Percentiles rank a stretch among this genome's conserved stretches.
Evolutionary conservation across 179 eudicot genomes (phyloP).

Genomic region (Beta lomatogona): DNA sequence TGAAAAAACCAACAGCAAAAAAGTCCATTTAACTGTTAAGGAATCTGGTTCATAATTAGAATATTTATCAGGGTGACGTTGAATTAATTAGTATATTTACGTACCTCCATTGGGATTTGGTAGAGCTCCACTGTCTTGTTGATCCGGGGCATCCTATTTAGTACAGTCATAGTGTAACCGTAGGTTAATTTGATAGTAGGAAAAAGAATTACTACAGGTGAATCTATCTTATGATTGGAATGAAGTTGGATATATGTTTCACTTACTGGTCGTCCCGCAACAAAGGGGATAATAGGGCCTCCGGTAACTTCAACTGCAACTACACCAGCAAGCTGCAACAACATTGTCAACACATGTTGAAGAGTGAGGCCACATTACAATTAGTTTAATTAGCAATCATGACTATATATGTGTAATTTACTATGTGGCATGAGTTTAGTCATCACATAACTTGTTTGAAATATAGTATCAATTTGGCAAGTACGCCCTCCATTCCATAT

Average conservation of each 20-base stretch:
- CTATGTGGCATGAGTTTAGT: too few species aligned
- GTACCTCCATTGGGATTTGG: constrained; percentile 36
- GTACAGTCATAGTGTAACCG: not conserved
- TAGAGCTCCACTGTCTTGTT: constrained; percentile 27
- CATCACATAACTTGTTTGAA: too few species aligned
- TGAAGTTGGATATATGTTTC: not conserved
- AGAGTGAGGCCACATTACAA: not conserved
- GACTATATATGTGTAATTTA: too few species aligned
- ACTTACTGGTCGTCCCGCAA: constrained; percentile 54
- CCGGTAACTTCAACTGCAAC: constrained; percentile 96
- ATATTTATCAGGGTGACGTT: not conserved
- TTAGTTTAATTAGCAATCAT: not conserved
- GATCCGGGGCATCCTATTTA: constrained; percentile 27
- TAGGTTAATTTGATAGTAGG: not conserved
- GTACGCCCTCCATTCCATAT: too few species aligned
- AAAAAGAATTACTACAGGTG: not conserved
- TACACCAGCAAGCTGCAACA: constrained; percentile 80
- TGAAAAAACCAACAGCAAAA: too few species aligned
- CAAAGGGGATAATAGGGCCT: constrained; percentile 72
- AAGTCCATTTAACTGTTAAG: not conserved
- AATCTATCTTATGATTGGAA: not conserved
- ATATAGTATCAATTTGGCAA: too few species aligned
- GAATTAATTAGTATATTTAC: not conserved
- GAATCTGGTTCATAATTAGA: not conserved
- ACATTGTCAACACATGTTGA: not conserved